A percentile compares a stretch with the other conserved stretches of the same genome.
phyloP scores from a whole-genome alignment of 345 rosid species.

The Pistacia atlantica region DNA sequence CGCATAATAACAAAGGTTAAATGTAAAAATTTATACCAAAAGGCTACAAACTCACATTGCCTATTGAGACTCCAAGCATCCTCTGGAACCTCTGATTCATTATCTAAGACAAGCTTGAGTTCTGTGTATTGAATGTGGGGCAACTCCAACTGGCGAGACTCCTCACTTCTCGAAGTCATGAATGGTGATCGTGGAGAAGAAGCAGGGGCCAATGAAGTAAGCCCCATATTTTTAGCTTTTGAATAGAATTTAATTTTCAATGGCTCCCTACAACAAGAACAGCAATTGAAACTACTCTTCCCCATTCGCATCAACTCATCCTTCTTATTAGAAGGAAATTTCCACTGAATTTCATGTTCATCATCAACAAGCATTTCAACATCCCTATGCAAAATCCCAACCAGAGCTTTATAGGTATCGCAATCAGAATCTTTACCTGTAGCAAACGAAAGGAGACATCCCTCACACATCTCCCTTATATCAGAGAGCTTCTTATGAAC shows the following conservation, averaged over 20 bases:
- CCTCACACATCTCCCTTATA: constrained; percentile 79
- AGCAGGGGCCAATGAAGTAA: constrained; percentile 54
- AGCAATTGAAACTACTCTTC: constrained; percentile 34
- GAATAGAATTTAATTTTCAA: constrained; percentile 49
- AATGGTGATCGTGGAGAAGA: constrained; percentile 71
- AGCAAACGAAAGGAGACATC: constrained; percentile 92
- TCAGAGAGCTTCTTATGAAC: constrained; percentile 83
- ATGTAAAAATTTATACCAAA: not conserved
- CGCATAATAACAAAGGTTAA: not conserved
- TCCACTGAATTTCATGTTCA: constrained; percentile 48
- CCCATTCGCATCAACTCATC: constrained; percentile 26
- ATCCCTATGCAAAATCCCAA: constrained; percentile 79
- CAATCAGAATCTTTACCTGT: constrained; percentile 75
- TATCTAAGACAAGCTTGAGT: constrained; percentile 39
- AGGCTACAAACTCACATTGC: constrained; percentile 28
- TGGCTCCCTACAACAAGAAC: constrained; percentile 75
- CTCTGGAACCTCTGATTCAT: constrained; percentile 38
- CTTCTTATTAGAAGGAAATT: constrained; percentile 40
- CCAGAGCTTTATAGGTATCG: constrained; percentile 75
- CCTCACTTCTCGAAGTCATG: constrained; percentile 25
- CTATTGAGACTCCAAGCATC: constrained; percentile 29
- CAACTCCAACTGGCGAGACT: constrained; percentile 30
- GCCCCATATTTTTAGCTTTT: constrained; percentile 31
- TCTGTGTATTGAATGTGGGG: constrained; percentile 39
- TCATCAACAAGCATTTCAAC: constrained; percentile 70